Evolutionary conservation across 257 asterid species (phyloP).

Genomic region (Gentiana macrophylla): DNA sequence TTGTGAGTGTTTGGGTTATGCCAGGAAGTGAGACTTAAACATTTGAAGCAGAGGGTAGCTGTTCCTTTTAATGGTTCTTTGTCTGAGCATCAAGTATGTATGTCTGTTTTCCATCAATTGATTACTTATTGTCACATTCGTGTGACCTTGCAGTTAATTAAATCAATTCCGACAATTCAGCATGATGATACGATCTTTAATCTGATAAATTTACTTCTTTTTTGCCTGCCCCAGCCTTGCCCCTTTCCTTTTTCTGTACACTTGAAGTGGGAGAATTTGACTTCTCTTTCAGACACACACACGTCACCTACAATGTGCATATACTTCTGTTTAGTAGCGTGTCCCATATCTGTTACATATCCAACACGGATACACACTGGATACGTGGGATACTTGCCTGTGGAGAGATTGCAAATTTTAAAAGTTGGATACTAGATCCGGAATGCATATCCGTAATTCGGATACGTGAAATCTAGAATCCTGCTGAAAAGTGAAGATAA

Average conservation of each 20-base stretch:
- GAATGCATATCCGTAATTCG: too few relatives aligned
- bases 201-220: neutral
- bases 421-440: too few relatives aligned
- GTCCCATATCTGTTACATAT: too few relatives aligned
- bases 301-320: too few relatives aligned
- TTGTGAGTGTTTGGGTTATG: conserved; percentile 14
- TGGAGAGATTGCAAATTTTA: too few relatives aligned
- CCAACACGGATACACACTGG: too few relatives aligned
- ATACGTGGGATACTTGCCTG: too few relatives aligned
- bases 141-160: neutral
- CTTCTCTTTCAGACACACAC: too few relatives aligned
- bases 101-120: neutral
- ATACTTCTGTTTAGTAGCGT: too few relatives aligned
- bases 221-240: neutral
- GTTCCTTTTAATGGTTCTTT: conserved; percentile 78
- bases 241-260: neutral
- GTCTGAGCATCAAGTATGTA: conserved; percentile 76
- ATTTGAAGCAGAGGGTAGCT: conserved; percentile 62
- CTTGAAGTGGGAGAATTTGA: too few relatives aligned
- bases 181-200: neutral
- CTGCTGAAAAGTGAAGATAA: too few relatives aligned
- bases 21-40: conserved; percentile 80
- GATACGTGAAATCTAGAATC: too few relatives aligned
- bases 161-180: neutral
- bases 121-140: neutral